phyloP scores from a whole-genome alignment of 345 rosid genomes.

The Salix exigua region DNA sequence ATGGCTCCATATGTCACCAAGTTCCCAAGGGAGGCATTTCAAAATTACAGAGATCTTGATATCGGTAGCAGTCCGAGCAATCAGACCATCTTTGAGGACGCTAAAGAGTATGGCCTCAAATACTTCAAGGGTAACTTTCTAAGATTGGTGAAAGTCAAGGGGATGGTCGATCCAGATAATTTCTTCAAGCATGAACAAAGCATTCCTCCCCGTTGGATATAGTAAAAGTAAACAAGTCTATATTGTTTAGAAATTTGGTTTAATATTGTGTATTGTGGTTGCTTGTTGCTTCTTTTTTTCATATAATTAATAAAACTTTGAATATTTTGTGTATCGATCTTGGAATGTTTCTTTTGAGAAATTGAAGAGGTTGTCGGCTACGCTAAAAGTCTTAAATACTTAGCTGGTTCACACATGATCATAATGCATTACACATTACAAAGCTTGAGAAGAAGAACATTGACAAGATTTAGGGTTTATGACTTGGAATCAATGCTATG shows the following conservation, averaged over 20 bases:
- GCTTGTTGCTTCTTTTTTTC: not conserved
- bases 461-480: no score
- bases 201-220: not conserved
- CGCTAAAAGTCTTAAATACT: no score
- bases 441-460: no score
- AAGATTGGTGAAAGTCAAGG: not conserved
- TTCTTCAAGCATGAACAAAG: not conserved
- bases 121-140: conserved; percentile 1
- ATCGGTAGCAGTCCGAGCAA: not conserved
- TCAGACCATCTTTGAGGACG: not conserved
- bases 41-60: conserved; percentile 3
- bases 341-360: no score
- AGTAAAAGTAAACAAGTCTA: not conserved
- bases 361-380: no score
- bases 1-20: not conserved
- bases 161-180: not conserved
- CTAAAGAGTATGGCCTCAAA: not conserved
- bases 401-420: no score
- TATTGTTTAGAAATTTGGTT: not conserved
- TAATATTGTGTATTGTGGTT: not conserved
- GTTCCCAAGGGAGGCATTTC: conserved; percentile 1
- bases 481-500: no score
- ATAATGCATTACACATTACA: no score
- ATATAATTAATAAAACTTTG: not conserved
- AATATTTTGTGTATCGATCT: no score